Evolutionary conservation across 2,329 filamentous ascomycete genomes (phyloP).

Genomic region (Colletotrichum tropicale): DNA sequence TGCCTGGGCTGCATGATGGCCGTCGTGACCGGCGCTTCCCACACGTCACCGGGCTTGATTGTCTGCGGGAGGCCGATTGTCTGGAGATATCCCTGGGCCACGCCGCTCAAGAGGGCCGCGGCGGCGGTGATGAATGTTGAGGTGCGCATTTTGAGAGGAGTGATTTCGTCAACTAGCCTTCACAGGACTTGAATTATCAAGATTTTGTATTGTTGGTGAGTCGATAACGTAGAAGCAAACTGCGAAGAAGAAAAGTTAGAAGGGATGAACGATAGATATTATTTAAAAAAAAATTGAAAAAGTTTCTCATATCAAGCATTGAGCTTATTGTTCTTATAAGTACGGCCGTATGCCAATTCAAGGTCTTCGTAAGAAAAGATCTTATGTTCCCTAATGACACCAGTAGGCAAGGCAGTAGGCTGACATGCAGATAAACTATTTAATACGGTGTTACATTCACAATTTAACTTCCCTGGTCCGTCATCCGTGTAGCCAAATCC

Average conservation of each 20-base stretch:
- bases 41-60: not conserved
- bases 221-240: too few species aligned
- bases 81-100: not conserved
- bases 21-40: not conserved
- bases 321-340: not conserved
- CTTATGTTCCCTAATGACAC: not conserved
- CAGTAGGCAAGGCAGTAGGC: not conserved
- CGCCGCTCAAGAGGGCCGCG: not conserved
- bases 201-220: too few species aligned
- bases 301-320: rapidly evolving
- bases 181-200: too few species aligned
- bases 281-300: too few species aligned
- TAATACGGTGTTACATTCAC: not conserved
- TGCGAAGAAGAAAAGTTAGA: too few species aligned
- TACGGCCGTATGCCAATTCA: not conserved
- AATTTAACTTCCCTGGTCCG: not conserved
- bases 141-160: not conserved
- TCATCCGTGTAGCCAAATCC: not conserved
- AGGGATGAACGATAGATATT: too few species aligned
- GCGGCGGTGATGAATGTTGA: not conserved
- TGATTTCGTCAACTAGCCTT: too few species aligned
- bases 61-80: not conserved
- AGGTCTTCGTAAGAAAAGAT: not conserved
- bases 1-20: not conserved
- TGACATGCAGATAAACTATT: not conserved